phyloP scores from a whole-genome alignment of 73 alveolate genomes.

The Paramecium caudatum region DNA sequence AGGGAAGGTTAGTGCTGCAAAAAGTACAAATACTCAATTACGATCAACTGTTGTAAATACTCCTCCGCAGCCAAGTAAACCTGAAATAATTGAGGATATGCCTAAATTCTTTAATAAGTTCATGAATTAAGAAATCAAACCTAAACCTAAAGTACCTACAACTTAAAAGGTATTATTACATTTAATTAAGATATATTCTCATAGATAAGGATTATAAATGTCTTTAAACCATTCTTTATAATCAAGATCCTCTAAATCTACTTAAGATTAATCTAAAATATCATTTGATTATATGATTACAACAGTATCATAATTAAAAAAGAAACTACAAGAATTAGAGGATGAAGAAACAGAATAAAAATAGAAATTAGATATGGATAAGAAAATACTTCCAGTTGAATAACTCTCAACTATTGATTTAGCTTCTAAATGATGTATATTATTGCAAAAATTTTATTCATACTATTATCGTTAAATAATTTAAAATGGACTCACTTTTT shows the following conservation, averaged over 20 bases:
- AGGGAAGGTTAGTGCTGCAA: not conserved
- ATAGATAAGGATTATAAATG: constrained; percentile 37
- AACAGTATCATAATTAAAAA: constrained; percentile 31
- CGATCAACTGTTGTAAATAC: constrained; percentile 47
- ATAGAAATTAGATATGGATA: too few species aligned
- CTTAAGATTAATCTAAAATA: constrained; percentile 44
- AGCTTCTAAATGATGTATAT: too few species aligned
- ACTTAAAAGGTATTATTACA: not conserved
- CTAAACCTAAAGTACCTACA: not conserved
- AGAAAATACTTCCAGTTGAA: too few species aligned
- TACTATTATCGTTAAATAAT: constrained; percentile 61
- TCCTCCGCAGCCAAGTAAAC: not conserved
- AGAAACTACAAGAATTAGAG: constrained; percentile 41
- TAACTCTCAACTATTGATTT: too few species aligned
- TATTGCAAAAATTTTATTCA: too few species aligned
- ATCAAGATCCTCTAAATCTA: constrained; percentile 50
- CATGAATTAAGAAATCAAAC: constrained; percentile 1
- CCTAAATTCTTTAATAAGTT: constrained; percentile 51
- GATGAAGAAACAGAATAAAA: too few species aligned
- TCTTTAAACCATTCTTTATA: constrained; percentile 5
- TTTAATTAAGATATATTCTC: not conserved
- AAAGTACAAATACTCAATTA: not conserved
- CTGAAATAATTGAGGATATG: not conserved
- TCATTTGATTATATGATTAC: constrained; percentile 33
- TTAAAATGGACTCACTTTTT: constrained; percentile 64